Conservation (phyloP, 257 asterid genomes). For the Fraxinus pennsylvanica region DNA sequence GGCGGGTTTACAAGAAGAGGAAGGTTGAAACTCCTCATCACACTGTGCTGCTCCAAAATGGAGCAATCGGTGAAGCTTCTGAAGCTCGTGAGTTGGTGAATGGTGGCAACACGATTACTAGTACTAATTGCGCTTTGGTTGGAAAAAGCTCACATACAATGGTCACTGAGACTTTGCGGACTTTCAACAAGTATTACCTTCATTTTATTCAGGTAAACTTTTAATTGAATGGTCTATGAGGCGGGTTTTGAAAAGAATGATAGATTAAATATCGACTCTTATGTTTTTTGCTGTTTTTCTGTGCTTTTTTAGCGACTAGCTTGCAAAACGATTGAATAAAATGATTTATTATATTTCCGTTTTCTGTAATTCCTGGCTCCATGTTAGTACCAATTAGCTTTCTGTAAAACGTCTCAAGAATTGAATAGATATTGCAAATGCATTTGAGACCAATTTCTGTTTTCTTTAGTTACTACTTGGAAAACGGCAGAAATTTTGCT, state of each 20-base stretch:
- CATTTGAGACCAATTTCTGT: neutral
- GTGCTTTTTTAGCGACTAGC: neutral
- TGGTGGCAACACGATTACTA: neutral
- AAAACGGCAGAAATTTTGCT: neutral
- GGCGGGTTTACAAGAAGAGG: neutral
- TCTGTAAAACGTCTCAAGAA: neutral
- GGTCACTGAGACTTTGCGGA: conserved; percentile 62
- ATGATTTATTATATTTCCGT: neutral
- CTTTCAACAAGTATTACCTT: conserved; percentile 60
- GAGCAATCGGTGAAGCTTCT: neutral
- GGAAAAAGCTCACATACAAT: conserved; percentile 33
- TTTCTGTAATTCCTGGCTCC: neutral
- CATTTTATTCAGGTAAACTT: conserved; percentile 63
- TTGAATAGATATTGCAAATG: neutral
- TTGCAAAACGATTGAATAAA: neutral
- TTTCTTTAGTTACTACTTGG: neutral
- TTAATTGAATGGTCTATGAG: neutral
- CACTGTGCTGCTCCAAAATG: neutral
- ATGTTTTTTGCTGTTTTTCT: neutral
- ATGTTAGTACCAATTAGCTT: neutral
- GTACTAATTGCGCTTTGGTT: neutral
- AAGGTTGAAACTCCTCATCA: neutral
- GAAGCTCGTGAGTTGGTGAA: neutral
- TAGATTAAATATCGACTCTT: neutral
- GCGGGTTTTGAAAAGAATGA: neutral